phyloP scores from a whole-genome alignment of 225 moss, liverwort and hornwort genomes.

The Climacium dendroides region DNA sequence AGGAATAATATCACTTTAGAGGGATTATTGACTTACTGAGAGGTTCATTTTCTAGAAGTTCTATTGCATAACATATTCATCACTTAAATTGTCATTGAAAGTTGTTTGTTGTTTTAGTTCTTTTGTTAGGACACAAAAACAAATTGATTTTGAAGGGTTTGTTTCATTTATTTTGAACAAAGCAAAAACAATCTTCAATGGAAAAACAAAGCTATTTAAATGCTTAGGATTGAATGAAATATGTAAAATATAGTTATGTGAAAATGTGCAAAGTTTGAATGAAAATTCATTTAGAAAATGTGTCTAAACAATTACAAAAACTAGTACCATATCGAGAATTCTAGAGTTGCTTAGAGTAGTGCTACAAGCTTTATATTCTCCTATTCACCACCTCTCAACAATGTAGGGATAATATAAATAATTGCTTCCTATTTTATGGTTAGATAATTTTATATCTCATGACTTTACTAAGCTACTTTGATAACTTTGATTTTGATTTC shows the following conservation, averaged over 20 bases:
- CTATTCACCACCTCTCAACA: rapidly evolving
- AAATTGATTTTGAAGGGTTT: not conserved
- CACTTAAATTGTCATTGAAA: not conserved
- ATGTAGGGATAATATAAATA: not conserved
- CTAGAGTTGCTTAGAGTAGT: not conserved
- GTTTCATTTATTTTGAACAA: not conserved
- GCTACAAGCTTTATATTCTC: not conserved
- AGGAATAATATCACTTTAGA: too few relatives aligned
- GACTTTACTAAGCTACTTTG: not conserved
- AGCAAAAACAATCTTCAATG: rapidly evolving
- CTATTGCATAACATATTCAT: too few relatives aligned
- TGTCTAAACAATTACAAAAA: not conserved
- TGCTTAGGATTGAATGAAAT: not conserved
- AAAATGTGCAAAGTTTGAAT: not conserved
- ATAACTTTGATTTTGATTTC: not conserved
- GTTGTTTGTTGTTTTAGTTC: not conserved
- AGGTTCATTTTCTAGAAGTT: too few relatives aligned
- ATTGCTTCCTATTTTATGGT: not conserved
- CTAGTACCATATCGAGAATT: not conserved
- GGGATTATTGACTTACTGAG: too few relatives aligned
- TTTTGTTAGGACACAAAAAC: not conserved
- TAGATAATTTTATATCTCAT: not conserved
- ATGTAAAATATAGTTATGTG: not conserved
- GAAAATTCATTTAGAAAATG: not conserved
- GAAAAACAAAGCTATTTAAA: not conserved